These are phyloP conservation scores for Neodidymelliopsis sp. DNA, from an alignment of 2,329 filamentous ascomycete species.

Conservation along the genomic window DNA sequence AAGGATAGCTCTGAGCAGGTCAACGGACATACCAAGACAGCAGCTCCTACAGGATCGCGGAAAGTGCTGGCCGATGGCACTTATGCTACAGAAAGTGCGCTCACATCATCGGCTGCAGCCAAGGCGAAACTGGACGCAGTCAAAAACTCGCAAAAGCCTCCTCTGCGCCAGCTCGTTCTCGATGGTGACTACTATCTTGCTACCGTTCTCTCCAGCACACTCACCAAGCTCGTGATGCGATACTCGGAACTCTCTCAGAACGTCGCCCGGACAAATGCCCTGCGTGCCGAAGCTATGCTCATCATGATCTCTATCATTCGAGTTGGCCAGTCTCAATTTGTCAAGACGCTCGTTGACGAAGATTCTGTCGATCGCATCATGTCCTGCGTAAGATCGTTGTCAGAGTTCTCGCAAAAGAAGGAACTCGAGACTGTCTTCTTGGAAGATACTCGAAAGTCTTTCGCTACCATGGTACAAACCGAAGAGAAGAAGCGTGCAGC, in stretches of 20 bases:
- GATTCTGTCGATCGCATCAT: constrained; percentile 99
- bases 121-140: constrained; percentile 94
- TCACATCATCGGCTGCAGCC: constrained; percentile 89
- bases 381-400: constrained; percentile 91
- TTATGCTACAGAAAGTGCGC: constrained; percentile 94
- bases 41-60: constrained; percentile 81
- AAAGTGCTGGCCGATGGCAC: constrained; percentile 96
- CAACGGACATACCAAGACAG: constrained; percentile 77
- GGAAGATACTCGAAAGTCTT: constrained; percentile 93
- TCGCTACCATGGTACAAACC: constrained; percentile 94
- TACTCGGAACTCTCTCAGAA: constrained; percentile 93
- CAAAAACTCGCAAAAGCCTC: constrained; percentile 95
- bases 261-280: constrained; percentile 84
- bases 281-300: constrained; percentile 96
- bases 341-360: constrained; percentile 96
- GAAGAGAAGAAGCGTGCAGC: constrained; percentile 98
- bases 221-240: constrained; percentile 98
- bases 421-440: constrained; percentile 92
- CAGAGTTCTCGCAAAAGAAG: constrained; percentile 88
- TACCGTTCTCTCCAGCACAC: constrained; percentile 91
- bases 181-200: constrained; percentile 97
- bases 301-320: constrained; percentile 99
- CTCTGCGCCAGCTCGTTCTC: constrained; percentile 86
- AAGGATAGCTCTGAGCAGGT: constrained; percentile 72
- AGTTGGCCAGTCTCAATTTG: constrained; percentile 97